Evolutionary conservation across 1,284 basidiomycete species (phyloP), one percentile per base, ranked within the genome.

Genomic region (Cutaneotrichosporon daszewskae): DNA sequence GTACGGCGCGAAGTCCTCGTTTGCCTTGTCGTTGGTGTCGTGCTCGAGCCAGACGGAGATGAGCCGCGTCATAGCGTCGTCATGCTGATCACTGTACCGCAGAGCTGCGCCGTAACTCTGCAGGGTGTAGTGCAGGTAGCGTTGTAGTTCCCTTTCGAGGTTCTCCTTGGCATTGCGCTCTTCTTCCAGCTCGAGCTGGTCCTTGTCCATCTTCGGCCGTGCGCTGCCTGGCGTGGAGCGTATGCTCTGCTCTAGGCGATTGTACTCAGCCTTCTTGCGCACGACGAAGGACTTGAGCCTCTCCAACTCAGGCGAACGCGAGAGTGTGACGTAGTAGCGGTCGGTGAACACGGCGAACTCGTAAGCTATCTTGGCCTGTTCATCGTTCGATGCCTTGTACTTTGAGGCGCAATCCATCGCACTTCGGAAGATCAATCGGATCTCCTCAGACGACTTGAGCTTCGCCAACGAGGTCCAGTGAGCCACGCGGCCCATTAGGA

Each of bases 341-440:
- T 96, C 89, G 0, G 91, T 85, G 60, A 97, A 97, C 18, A 79
- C 75, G 0, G 92, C 94, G 63, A 82, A 95, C 54, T 86, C 79
- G 55, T 85, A 82, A 57, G 79, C 87, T 23, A 97, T 76, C n/a
- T 76, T 73, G 8, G 83, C 82, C 34, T 76, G 76, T 12, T 76
- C 70, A 9, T 59, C 47, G 0, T 32, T 10, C 4, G 38, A 22
- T 13, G 52, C 40, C 13, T 43, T 48, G 18, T 36, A 31, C 6
- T 26, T 42, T 18, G 41, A 34, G 11, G 52, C 52, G 2, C 54
- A 32, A 3, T 19, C 38, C 24, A 40, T 47, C 0, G 62, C 57
- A 11, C 53, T 29, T 11, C 58, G 72, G 61, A 96, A 96, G 59
- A 81, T 89, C 4, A 72, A 58, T 48, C 79, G 78, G 43, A 96